Base-by-base conservation (phyloP, 2,329 filamentous ascomycete species). In the Rosellinia necatrix region DNA sequence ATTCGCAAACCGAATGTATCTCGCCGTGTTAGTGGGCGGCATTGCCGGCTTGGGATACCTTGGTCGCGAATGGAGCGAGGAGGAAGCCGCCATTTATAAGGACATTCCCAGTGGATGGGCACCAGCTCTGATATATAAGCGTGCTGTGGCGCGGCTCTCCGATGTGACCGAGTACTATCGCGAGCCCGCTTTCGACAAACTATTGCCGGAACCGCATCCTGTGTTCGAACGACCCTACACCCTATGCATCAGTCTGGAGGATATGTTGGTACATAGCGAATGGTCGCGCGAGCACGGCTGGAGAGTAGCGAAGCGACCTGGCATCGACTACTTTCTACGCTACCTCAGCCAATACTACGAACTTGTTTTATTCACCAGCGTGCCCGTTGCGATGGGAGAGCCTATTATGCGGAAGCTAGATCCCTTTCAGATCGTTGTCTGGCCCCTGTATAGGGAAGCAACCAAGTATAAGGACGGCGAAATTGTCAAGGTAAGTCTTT, bases 271-370 rank as follows among this genome's bases (percentile, higher is more conserved):
- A 25, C 93, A 97, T 76, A 96, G 90, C 70, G 91, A 96, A 72
- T 99, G 94, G 94, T 85, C 86, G 21, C 85, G 93, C 54, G 91
- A 97, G 72, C 89, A 97, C 70, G 94, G 94, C 56, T 99, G 94
- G 92, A 86, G 93, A 64, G 83, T 96, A 59, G 94, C 94, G 24
- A 99, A 99, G 79, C 85, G 94, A 46, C 94, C 94, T 30, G 94
- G 94, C 41, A 84, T 96, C 59, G 94, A 99, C 76, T 99, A 99
- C 78, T 99, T 99, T 78, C 78, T 99, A 62, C 90, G 91, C 70
- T 99, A 99, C 74, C 83, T 99, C 44, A 93, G 90, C 75, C 92
- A 97, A 74, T 97, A 99, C 81, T 99, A 97, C 71, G 94, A 99
- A 74, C 81, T 99, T 51, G 94, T 97, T 49, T 85, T 99, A 62